Evolutionary conservation across 2,329 filamentous ascomycete species (phyloP).

Genomic region (Paradendryphiella salina): DNA sequence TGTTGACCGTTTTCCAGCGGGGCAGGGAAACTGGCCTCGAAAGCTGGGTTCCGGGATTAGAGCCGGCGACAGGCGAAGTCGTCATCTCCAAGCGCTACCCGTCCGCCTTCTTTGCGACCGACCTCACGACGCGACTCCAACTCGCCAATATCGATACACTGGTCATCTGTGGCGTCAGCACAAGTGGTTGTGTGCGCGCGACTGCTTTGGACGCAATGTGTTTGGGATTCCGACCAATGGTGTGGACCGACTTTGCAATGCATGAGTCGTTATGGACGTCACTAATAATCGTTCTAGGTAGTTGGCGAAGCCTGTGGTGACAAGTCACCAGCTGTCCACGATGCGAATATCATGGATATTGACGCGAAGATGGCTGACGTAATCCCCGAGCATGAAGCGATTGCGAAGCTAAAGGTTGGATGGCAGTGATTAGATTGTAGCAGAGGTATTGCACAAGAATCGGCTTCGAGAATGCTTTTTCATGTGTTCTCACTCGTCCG

Average conservation of each 20-base stretch:
- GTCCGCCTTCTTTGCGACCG: conserved; percentile 53
- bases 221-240: conserved; percentile 52
- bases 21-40: conserved; percentile 48
- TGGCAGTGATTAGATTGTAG: conserved; percentile 31
- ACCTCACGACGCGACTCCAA: conserved; percentile 48
- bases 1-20: conserved; percentile 49
- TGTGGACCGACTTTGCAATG: conserved; percentile 27
- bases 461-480: background rate
- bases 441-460: too few species aligned
- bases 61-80: conserved; percentile 40
- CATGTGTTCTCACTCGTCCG: background rate
- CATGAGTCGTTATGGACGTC: conserved; percentile 9
- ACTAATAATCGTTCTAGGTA: conserved; percentile 35
- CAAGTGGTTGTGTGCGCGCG: conserved; percentile 53
- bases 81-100: conserved; percentile 52
- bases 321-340: conserved; percentile 50
- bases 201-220: conserved; percentile 53
- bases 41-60: conserved; percentile 48
- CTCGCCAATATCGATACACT: conserved; percentile 50
- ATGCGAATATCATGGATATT: conserved; percentile 53
- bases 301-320: conserved; percentile 54
- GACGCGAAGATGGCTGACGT: conserved; percentile 55
- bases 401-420: conserved; percentile 45
- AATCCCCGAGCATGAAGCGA: conserved; percentile 49
- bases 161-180: conserved; percentile 55